Evolutionary conservation across 2,329 filamentous ascomycete genomes (phyloP), one percentile per base, ranked within the genome.

Genomic region (Raffaelea ambrosiae): DNA sequence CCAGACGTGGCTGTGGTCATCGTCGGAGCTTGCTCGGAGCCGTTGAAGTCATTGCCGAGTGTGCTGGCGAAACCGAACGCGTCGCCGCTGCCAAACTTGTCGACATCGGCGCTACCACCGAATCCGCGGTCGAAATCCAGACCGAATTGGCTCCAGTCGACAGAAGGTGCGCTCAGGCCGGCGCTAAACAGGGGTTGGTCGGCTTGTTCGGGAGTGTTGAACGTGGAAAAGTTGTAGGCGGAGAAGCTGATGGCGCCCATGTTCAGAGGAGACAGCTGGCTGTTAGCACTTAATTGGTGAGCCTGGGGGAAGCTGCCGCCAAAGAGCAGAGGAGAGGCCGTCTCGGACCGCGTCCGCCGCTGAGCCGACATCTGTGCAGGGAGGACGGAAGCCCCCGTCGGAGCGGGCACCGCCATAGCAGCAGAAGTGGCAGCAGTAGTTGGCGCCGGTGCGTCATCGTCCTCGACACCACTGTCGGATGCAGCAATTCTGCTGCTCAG

Each of bases 111-210:
- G 61, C 36, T 62, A 62, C 44, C 57, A 69, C 70, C 57, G 60
- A 23, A 61, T 59, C 44, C 63, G 61, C 44, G 57, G 9, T 60
- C 59, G 42, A 73, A 64, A 36, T 73, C 71, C n/a, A 75, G 62
- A 51, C 71, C 60, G 63, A 73, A 72, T 51, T 73, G 68, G 48
- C 67, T 70, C 73, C 72, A 77, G 58, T 76, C 74, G 46, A 76
- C 69, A 1, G 71, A 77, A 14, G 70, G 65, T n/a, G 76, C 68
- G 58, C 72, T 77, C 41, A 84, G 61, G 4, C 79, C 79, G 11
- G 79, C 80, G 54, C 77, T 83, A 60, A 79, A 82, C 54, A 81
- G 72, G 18, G 77, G 76, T 43, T 68, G 70, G 31, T 83, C 80
- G 41, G 68, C 49, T 75, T 73, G 50, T 63, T 66, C 48, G 69